Evolutionary conservation across 305 asterid genomes (phyloP).

Genomic region (Fraxinus xanthoxyloides): DNA sequence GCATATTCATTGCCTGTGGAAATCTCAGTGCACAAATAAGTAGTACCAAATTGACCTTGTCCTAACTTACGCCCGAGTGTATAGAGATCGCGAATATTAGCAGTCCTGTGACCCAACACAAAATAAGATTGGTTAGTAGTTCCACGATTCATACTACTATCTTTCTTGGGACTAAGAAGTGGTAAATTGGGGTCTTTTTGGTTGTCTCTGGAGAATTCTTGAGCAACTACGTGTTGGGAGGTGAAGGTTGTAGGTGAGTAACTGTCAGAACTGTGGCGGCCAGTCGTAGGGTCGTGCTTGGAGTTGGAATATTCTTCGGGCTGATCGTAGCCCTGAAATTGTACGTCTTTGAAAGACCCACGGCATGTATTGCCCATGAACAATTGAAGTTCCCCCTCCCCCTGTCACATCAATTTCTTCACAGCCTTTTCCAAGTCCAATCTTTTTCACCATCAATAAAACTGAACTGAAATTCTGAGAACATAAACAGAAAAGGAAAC

Average conservation of each 20-base stretch:
- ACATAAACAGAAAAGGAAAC: not conserved
- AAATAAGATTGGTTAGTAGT: constrained; percentile 52
- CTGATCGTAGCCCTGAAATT: constrained; percentile 49
- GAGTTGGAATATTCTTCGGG: constrained; percentile 51
- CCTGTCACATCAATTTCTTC: constrained; percentile 24
- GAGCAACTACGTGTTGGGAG: constrained; percentile 37
- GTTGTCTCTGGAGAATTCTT: constrained; percentile 43
- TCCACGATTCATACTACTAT: constrained; percentile 56
- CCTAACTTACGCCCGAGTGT: constrained; percentile 79
- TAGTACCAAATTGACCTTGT: constrained; percentile 91
- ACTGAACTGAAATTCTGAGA: not conserved
- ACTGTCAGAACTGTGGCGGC: constrained; percentile 32
- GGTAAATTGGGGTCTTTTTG: constrained; percentile 19
- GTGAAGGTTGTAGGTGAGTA: constrained; percentile 38
- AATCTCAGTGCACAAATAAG: constrained; percentile 66
- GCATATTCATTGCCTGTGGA: constrained; percentile 65
- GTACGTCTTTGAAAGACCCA: constrained; percentile 65
- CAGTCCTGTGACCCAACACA: constrained; percentile 75
- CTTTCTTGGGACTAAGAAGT: constrained; percentile 42
- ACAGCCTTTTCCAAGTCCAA: constrained; percentile 22
- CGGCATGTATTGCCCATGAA: constrained; percentile 98
- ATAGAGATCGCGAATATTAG: constrained; percentile 69
- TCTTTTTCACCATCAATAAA: constrained; percentile 18
- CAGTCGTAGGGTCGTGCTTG: constrained; percentile 40
- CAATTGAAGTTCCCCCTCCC: constrained; percentile 37